Percentiles rank a stretch among this genome's conserved stretches.
Evolutionary conservation across 2,329 filamentous ascomycete species (phyloP).

Genomic region (Mycosphaerella arachidis): DNA sequence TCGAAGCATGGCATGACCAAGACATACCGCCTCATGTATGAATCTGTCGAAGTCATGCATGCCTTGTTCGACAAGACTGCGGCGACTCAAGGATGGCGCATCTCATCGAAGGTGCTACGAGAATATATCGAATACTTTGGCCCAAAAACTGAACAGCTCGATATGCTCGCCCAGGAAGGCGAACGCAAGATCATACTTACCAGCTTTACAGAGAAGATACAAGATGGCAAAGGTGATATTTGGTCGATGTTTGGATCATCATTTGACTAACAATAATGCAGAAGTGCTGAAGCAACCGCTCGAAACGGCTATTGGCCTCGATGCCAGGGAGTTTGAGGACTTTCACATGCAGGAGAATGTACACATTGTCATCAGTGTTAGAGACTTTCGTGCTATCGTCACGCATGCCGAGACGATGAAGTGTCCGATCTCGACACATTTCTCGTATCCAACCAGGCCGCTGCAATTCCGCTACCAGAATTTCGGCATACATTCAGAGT

Average conservation of each 20-base stretch:
- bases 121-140: constrained; percentile 79
- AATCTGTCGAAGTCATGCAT: constrained; percentile 67
- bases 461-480: constrained; percentile 68
- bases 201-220: constrained; percentile 75
- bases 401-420: constrained; percentile 67
- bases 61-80: constrained; percentile 67
- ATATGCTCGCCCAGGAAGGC: constrained; percentile 67
- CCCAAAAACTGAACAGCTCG: constrained; percentile 73
- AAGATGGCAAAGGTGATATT: constrained; percentile 57
- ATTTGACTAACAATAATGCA: constrained; percentile 30
- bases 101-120: constrained; percentile 64
- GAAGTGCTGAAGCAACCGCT: constrained; percentile 75
- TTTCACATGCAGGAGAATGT: constrained; percentile 70
- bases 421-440: constrained; percentile 62
- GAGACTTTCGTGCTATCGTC: constrained; percentile 76
- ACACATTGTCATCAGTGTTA: constrained; percentile 76
- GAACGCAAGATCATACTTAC: constrained; percentile 62
- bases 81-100: constrained; percentile 66
- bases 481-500: constrained; percentile 67
- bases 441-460: constrained; percentile 66
- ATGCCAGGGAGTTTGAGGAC: constrained; percentile 70
- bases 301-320: constrained; percentile 72
- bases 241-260: neutral
- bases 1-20: constrained; percentile 74
- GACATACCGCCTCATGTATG: constrained; percentile 71